Evolutionary conservation across 495 filamentous ascomycete species (phyloP), one percentile per base, ranked within the genome.

Genomic region (Evernia prunastri): DNA sequence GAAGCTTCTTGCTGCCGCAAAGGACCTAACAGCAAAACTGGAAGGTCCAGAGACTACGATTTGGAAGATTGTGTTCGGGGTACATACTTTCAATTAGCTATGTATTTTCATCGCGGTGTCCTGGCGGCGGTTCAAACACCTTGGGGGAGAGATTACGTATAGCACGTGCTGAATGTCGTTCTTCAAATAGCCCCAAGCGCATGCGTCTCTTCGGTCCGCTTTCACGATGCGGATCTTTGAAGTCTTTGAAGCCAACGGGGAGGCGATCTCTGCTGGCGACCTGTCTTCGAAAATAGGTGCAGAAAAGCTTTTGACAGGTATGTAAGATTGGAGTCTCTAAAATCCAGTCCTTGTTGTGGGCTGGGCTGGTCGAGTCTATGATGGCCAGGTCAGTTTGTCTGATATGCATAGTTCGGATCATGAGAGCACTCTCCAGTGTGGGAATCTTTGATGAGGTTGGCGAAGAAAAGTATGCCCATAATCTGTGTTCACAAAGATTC

Each of bases 391-490:
- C 17, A 5, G 9, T 53, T 29, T 53, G 47, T 53, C n/a, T n/a
- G 27, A 53, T 53, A 17, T 53, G 47, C 47, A 53, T 53, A 59
- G 58, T 36, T 17, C 58, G 58, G 25, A 42, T 59, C 18, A 59
- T 59, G 58, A 29, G 58, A 36, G 58, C 58, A 39, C 20, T 59
- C 13, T n/a, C 27, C 58, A 42, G 58, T 20, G 40, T 59, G 35
- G 58, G 58, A 59, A 59, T 59, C 37, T 59, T 36, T 33, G 23
- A 59, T 17, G 58, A 59, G 35, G 33, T 39, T 39, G 40, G 33
- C 58, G 17, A 20, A 2, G 58, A 27, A 25, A 59, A 13, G n/a
- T 59, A 59, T n/a, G 25, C 17, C 20, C 58, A 59, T 37, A 59
- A 59, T 13, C 18, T 4, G 2, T 42, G 8, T 10, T 59, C 58